phyloP scores from a whole-genome alignment of 2,329 filamentous ascomycete species.

The Fusarium lyarnte region DNA sequence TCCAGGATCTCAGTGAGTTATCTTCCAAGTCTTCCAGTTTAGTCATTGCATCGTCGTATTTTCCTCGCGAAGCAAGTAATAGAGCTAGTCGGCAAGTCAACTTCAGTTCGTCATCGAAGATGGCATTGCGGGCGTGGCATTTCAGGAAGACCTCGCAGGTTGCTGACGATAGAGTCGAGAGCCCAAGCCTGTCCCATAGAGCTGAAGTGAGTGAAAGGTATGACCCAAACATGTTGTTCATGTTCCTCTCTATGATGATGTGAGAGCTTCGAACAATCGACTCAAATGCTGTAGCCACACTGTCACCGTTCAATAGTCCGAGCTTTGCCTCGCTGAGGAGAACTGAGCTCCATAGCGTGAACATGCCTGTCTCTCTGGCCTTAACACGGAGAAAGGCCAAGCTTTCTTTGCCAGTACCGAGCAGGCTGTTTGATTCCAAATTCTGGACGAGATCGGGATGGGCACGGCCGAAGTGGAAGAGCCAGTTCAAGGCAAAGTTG shows the following conservation, averaged over 20 bases:
- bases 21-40: constrained; percentile 59
- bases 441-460: constrained; percentile 79
- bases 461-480: constrained; percentile 91
- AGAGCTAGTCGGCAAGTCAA: constrained; percentile 76
- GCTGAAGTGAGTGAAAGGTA: constrained; percentile 78
- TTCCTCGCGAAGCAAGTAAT: constrained; percentile 69
- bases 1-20: constrained; percentile 75
- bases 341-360: constrained; percentile 83
- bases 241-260: constrained; percentile 79
- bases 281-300: constrained; percentile 73
- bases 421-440: constrained; percentile 75
- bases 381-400: constrained; percentile 85
- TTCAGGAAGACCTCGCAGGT: constrained; percentile 79
- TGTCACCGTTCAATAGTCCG: constrained; percentile 75
- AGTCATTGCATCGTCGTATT: constrained; percentile 72
- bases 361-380: constrained; percentile 87
- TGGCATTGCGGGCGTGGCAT: constrained; percentile 68
- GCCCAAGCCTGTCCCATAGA: constrained; percentile 80
- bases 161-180: constrained; percentile 62
- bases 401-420: constrained; percentile 82
- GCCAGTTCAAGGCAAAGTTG: constrained; percentile 95
- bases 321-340: constrained; percentile 88
- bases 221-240: constrained; percentile 76
- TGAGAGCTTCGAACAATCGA: constrained; percentile 84
- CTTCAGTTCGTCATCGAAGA: constrained; percentile 81